A percentile compares a stretch with the other conserved stretches of the same genome.
Evolutionary conservation across 1,284 basidiomycete genomes (phyloP).

Genomic region (Cryptococcus hybrid): DNA sequence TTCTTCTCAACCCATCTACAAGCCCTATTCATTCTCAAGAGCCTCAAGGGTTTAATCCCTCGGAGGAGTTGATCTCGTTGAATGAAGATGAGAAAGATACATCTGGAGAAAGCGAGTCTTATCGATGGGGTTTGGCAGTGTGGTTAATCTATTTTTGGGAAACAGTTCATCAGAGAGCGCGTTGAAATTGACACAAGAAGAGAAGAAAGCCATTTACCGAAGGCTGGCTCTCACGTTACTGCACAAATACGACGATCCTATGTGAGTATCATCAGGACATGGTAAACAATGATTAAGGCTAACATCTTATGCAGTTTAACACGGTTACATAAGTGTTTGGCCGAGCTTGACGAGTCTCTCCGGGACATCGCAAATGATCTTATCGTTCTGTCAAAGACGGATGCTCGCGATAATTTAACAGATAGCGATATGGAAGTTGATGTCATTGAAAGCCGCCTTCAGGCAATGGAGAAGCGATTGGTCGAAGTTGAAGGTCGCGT

Average conservation of each 20-base stretch:
- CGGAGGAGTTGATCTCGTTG: background rate
- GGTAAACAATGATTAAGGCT: background rate
- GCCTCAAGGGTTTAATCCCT: background rate
- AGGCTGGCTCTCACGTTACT: slow-evolving; percentile 9
- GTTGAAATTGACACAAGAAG: slow-evolving; percentile 3
- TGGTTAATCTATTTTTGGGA: slow-evolving; percentile 23
- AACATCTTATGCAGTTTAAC: background rate
- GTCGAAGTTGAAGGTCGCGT: slow-evolving; percentile 15
- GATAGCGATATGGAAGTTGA: slow-evolving; percentile 11
- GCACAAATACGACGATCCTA: slow-evolving; percentile 13
- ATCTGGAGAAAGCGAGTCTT: slow-evolving; percentile 7
- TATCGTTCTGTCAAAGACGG: background rate
- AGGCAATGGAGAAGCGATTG: slow-evolving; percentile 22
- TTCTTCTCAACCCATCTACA: slow-evolving; percentile 39
- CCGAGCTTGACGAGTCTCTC: background rate
- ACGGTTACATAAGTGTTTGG: background rate
- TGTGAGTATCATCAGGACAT: slow-evolving; percentile 9
- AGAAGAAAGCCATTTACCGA: slow-evolving; percentile 9
- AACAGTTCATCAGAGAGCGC: background rate
- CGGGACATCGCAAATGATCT: background rate
- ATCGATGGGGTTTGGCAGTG: slow-evolving; percentile 19
- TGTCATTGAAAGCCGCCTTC: background rate
- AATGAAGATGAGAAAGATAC: background rate
- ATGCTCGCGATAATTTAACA: slow-evolving; percentile 6
- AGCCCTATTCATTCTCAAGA: background rate